These are phyloP conservation scores for Saraca asoca DNA, from an alignment of 331 rosid species.

Conservation along the genomic window DNA sequence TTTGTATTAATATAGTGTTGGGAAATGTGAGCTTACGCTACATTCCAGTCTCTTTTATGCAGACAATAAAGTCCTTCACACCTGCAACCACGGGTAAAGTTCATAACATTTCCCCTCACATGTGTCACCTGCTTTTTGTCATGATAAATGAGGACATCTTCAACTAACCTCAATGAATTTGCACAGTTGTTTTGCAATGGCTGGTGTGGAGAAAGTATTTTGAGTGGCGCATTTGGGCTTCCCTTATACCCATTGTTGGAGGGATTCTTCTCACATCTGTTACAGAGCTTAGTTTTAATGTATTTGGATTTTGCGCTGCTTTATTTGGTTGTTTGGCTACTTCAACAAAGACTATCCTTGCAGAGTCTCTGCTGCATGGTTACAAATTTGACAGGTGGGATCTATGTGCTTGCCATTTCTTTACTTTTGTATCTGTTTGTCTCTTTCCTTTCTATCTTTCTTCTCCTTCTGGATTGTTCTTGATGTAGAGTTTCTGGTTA, in stretches of 20 bases:
- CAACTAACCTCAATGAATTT: constrained; percentile 41
- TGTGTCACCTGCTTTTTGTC: constrained; percentile 13
- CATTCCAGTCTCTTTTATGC: constrained; percentile 99
- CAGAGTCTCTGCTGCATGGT: constrained; percentile 91
- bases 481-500: neutral
- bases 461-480: neutral
- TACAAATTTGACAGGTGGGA: constrained; percentile 95
- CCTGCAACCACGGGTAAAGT: constrained; percentile 94
- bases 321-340: constrained; percentile 97
- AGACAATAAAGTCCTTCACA: constrained; percentile 96
- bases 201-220: constrained; percentile 92
- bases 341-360: constrained; percentile 97
- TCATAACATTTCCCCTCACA: constrained; percentile 3
- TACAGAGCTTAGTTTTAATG: constrained; percentile 93
- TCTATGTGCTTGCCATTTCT: constrained; percentile 29
- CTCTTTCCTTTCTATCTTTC: neutral
- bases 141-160: constrained; percentile 20
- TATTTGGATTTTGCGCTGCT: constrained; percentile 97
- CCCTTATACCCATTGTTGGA: constrained; percentile 97
- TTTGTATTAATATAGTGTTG: constrained; percentile 91
- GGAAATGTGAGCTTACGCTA: constrained; percentile 96
- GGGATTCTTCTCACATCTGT: constrained; percentile 96
- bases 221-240: constrained; percentile 94
- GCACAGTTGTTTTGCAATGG: constrained; percentile 90
- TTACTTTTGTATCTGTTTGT: neutral